Conservation (phyloP, 345 rosid genomes). For the Heritiera littoralis region DNA sequence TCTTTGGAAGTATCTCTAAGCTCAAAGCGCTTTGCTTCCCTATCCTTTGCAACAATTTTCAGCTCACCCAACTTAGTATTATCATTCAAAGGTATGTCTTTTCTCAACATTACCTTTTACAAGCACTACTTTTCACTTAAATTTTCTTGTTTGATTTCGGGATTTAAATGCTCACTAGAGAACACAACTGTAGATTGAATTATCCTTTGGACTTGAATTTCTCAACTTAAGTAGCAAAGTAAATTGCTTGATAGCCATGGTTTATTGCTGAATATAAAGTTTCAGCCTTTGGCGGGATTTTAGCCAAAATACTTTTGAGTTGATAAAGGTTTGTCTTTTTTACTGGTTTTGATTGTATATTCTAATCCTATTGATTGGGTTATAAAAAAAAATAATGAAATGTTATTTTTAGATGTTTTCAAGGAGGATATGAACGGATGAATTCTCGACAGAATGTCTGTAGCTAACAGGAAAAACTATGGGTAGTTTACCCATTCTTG, state of each 20-base stretch:
- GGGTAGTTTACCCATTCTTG: not conserved
- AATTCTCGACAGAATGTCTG: not conserved
- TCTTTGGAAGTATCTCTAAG: no score
- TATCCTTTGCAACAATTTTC: conserved; percentile 7
- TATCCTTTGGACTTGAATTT: not conserved
- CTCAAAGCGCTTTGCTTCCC: not conserved
- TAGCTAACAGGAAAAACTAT: not conserved
- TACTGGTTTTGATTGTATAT: not conserved
- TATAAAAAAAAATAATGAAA: not conserved
- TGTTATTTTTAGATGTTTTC: not conserved
- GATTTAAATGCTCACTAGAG: not conserved
- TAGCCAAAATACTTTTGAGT: not conserved
- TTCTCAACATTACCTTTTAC: not conserved
- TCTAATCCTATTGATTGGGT: not conserved
- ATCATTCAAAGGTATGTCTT: conserved; percentile 14
- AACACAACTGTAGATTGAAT: not conserved
- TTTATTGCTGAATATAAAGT: conserved; percentile 1
- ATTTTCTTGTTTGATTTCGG: not conserved
- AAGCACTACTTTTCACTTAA: not conserved
- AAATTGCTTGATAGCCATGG: not conserved
- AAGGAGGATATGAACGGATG: conserved; percentile 3
- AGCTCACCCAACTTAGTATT: not conserved
- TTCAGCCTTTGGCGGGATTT: not conserved
- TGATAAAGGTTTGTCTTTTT: not conserved
- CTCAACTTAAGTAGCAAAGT: not conserved